phyloP scores from a whole-genome alignment of 768 basidiomycete genomes.

The Auricularia sp. region DNA sequence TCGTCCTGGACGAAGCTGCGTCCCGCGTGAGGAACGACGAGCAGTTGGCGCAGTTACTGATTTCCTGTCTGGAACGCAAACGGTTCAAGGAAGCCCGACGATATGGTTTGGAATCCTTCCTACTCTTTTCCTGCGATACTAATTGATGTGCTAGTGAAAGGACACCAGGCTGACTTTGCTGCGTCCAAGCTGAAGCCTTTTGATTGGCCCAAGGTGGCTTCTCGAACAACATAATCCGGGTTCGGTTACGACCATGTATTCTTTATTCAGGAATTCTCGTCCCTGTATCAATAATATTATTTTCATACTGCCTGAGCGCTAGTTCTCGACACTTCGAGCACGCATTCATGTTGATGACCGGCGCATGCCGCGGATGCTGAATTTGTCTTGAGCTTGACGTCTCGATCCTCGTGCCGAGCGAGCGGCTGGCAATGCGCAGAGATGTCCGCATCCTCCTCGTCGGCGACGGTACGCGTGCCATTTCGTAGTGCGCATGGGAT shows the following conservation, averaged over 20 bases:
- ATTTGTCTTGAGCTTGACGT: background rate
- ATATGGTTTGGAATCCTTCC: background rate
- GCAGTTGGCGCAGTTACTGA: background rate
- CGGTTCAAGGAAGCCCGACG: background rate
- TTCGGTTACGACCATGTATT: no score
- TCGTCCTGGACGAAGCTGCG: background rate
- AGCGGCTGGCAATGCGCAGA: slow-evolving; percentile 49
- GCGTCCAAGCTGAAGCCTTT: no score
- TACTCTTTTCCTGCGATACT: background rate
- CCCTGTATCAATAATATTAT: no score
- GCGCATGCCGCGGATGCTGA: background rate
- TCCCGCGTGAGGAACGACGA: background rate
- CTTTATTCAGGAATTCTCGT: no score
- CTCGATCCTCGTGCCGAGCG: background rate
- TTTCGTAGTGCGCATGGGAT: slow-evolving; percentile 2
- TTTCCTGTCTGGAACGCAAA: background rate
- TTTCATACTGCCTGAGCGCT: no score
- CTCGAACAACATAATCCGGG: no score
- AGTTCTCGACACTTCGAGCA: no score
- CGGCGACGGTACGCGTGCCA: slow-evolving; percentile 64
- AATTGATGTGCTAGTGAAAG: background rate
- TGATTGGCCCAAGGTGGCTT: no score
- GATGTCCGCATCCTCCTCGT: slow-evolving; percentile 92
- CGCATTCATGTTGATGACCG: no score
- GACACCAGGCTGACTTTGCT: no score